phyloP scores from a whole-genome alignment of 129 eudicot species.

The Kitagawia praeruptora region DNA sequence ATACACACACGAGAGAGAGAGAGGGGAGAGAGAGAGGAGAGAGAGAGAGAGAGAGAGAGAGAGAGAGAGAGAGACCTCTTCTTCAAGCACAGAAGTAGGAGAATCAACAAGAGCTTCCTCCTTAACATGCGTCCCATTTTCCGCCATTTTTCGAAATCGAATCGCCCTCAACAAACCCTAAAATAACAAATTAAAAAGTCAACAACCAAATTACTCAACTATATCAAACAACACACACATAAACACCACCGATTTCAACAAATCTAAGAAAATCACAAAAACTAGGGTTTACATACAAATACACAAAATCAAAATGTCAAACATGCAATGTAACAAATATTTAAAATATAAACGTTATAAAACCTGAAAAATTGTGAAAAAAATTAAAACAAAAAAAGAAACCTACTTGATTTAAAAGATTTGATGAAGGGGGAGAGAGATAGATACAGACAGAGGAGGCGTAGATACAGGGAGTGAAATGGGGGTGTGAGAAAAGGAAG shows the following conservation, averaged over 20 bases:
- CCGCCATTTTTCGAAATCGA: slow-evolving; percentile 39
- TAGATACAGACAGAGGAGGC: neutral
- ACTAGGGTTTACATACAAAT: neutral
- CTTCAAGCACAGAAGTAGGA: slow-evolving; percentile 92
- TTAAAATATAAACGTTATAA: neutral
- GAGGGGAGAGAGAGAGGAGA: too few species aligned
- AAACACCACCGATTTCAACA: neutral
- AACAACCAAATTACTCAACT: neutral
- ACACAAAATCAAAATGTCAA: neutral
- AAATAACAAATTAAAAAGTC: neutral
- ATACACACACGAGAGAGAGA: neutral
- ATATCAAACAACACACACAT: neutral
- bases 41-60: too few species aligned
- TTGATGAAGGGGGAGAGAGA: neutral
- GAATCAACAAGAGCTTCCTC: slow-evolving; percentile 59
- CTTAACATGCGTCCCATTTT: slow-evolving; percentile 28
- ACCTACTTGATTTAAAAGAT: neutral
- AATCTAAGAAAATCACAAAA: neutral
- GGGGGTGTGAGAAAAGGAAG: neutral
- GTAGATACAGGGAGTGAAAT: neutral
- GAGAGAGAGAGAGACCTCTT: slow-evolving; percentile 43
- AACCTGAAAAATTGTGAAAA: neutral
- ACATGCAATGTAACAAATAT: neutral
- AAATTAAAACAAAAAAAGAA: too few species aligned
- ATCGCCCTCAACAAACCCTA: neutral